Percentiles rank a stretch among this genome's conserved stretches.
phyloP scores from a whole-genome alignment of 179 eudicot species.

The Spinacia oleracea region DNA sequence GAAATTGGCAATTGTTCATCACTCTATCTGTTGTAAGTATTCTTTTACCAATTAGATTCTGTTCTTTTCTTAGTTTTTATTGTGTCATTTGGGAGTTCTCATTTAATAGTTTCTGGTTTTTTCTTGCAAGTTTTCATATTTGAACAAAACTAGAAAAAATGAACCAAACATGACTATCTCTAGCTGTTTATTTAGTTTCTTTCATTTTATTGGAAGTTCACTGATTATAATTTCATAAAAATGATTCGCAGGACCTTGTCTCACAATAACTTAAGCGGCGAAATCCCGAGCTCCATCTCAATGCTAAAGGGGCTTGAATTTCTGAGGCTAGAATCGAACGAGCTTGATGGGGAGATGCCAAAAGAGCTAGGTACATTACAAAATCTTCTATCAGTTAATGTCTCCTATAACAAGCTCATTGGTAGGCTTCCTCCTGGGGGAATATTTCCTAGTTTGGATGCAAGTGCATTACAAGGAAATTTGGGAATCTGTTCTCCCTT shows the following conservation, averaged over 20 bases:
- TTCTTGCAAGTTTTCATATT: conserved; percentile 3
- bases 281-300: conserved; percentile 70
- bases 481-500: conserved; percentile 86
- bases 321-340: conserved; percentile 70
- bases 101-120: not conserved
- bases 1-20: conserved; percentile 87
- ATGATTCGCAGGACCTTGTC: conserved; percentile 74
- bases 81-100: too few relatives aligned
- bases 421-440: conserved; percentile 78
- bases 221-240: conserved; percentile 5
- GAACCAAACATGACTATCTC: not conserved
- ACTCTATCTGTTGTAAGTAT: conserved; percentile 79
- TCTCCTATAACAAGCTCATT: conserved; percentile 76
- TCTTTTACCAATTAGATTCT: not conserved
- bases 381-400: conserved; percentile 68
- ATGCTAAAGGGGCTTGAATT: conserved; percentile 68
- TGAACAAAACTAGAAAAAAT: not conserved
- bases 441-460: conserved; percentile 72
- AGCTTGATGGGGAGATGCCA: conserved; percentile 88
- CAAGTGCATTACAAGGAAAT: conserved; percentile 74
- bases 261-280: conserved; percentile 65
- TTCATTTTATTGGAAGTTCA: not conserved
- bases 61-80: not conserved
- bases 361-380: conserved; percentile 64
- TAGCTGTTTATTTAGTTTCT: not conserved